Evolutionary conservation across 208 protist species (phyloP).

Genomic region (Angomonas deanei): DNA sequence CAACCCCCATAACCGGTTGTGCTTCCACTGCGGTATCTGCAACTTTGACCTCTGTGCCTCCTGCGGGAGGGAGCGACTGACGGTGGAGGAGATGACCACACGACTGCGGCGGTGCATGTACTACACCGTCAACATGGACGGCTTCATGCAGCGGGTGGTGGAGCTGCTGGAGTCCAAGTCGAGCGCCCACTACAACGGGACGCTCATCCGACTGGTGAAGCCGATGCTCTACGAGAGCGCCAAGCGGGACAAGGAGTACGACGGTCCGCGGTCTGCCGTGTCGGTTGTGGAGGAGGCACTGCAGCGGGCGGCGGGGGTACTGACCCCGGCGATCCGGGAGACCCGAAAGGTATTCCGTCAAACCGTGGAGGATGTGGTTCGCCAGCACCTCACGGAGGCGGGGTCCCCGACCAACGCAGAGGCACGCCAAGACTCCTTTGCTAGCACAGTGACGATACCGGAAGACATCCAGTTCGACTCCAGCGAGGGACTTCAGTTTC

Average conservation of each 20-base stretch:
- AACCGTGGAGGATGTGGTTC: slow-evolving; percentile 4
- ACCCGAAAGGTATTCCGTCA: slow-evolving; percentile 7
- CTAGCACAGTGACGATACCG: neutral
- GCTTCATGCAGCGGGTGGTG: slow-evolving; percentile 22
- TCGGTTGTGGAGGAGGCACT: slow-evolving; percentile 31
- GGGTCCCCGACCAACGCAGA: neutral
- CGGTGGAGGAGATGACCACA: slow-evolving; percentile 24
- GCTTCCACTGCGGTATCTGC: slow-evolving; percentile 65
- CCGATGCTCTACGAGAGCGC: slow-evolving; percentile 55
- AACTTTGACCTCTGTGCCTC: slow-evolving; percentile 62
- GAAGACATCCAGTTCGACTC: slow-evolving; percentile 9
- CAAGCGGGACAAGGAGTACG: slow-evolving; percentile 17
- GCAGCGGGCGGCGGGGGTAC: slow-evolving; percentile 14
- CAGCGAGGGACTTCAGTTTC: slow-evolving; percentile 10
- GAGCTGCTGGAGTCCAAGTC: slow-evolving; percentile 43
- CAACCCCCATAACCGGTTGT: slow-evolving; percentile 31
- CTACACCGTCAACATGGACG: slow-evolving; percentile 15
- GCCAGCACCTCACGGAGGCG: neutral
- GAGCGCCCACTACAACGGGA: slow-evolving; percentile 30
- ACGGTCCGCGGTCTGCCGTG: neutral
- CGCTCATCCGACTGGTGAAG: slow-evolving; percentile 37
- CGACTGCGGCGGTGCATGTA: slow-evolving; percentile 41
- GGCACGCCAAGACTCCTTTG: neutral
- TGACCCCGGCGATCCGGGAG: slow-evolving; percentile 13
- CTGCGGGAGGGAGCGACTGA: slow-evolving; percentile 50